Evolutionary conservation across 2,329 filamentous ascomycete genomes (phyloP), one percentile per base, ranked within the genome.

Genomic region (Dactylellina sp.): DNA sequence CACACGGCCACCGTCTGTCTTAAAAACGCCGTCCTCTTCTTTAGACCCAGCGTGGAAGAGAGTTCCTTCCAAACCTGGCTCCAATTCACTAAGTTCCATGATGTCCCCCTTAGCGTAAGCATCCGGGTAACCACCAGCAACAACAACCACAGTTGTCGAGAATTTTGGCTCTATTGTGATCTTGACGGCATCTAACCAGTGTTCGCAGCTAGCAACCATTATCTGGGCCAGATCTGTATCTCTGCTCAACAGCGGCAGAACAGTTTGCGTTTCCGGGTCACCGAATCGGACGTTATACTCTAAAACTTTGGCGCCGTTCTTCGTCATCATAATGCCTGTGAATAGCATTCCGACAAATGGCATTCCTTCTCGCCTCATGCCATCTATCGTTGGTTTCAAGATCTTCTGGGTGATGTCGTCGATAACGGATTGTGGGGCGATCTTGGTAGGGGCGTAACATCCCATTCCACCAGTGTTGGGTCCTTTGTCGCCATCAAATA

Each of bases 391-490:
- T 5, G 94, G 93, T 80, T 93, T 88, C n/a, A 98, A 86, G 62
- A 97, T 90, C 35, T 90, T 91, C 64, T 85, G 85, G 80, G 97
- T 90, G 75, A 99, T 88, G 74, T 89, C 85, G 16, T 89, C 89
- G 16, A 95, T 86, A n/a, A 96, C 84, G 75, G 89, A 87, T 57
- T 88, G 86, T 0, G 89, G 90, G 28, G 90, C 89, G 78, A 93
- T 89, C 76, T 88, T 90, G 0, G 93, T 96, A n/a, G 91, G 91
- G 14, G 93, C 93, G 81, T 98, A 98, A 80, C 93, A 97, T 57
- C 95, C 95, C 95, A 98, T 98, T 42, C 95, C 95, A 71, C 94
- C 95, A 1, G 95, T 98, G 83, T 98, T 98, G 39, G 93, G 91
- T 0, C 95, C 95, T 55, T 87, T 86, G 80, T 98, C 94, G 62